Percentiles rank a stretch among this genome's conserved stretches.
These are phyloP conservation scores for Cladosporium colombiae DNA, from an alignment of 2,329 filamentous ascomycete species.

Conservation along the genomic window DNA sequence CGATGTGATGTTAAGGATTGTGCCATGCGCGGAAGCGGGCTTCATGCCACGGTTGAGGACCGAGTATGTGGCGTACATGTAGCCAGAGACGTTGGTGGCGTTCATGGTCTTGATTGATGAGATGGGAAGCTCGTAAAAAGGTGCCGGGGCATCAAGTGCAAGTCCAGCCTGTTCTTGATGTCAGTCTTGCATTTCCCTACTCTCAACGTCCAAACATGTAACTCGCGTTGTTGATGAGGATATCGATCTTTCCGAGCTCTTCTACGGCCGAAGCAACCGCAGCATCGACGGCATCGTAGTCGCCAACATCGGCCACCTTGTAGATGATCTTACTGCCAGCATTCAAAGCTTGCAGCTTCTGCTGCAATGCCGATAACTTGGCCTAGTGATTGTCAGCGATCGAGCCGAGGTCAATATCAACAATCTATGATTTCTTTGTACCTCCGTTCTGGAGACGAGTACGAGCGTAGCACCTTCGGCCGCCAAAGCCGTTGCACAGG, in stretches of 20 bases:
- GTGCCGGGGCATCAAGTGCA: conserved; percentile 48
- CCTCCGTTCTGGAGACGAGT: conserved; percentile 12
- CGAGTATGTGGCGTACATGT: conserved; percentile 49
- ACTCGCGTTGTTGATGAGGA: conserved; percentile 49
- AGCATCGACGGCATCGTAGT: conserved; percentile 37
- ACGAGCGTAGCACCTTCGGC: conserved; percentile 9
- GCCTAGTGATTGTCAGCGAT: conserved; percentile 2
- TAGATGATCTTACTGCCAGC: conserved; percentile 29
- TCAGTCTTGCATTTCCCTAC: not conserved
- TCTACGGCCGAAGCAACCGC: conserved; percentile 37
- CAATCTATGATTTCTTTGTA: not conserved
- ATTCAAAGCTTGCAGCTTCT: conserved; percentile 11
- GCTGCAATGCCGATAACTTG: not conserved
- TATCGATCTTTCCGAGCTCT: conserved; percentile 43
- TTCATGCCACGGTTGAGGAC: conserved; percentile 49
- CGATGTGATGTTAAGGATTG: conserved; percentile 53
- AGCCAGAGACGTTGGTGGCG: conserved; percentile 51
- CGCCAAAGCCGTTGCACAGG: conserved; percentile 12
- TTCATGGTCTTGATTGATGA: conserved; percentile 47
- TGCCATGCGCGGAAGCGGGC: conserved; percentile 34
- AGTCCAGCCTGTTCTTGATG: conserved; percentile 41
- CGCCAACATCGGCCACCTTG: conserved; percentile 37
- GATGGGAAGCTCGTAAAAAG: conserved; percentile 47
- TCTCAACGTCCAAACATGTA: conserved; percentile 5
- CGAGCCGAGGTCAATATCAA: not conserved